Conservation (phyloP, 2,329 filamentous ascomycete genomes). For the Parascedosporium putredinis region DNA sequence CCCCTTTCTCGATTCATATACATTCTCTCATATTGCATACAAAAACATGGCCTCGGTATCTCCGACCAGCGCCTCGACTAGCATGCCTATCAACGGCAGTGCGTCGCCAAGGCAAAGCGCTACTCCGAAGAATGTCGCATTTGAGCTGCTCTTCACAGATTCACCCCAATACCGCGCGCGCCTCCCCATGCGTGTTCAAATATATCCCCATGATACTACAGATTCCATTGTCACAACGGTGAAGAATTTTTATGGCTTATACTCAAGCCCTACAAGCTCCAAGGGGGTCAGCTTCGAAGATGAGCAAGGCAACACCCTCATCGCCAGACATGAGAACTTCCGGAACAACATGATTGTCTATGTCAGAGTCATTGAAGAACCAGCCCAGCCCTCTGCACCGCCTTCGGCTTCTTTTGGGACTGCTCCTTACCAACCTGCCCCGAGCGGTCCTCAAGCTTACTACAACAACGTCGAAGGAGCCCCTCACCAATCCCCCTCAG, state of each 20-base stretch:
- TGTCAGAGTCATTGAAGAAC: constrained; percentile 69
- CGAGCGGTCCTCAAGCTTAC: constrained; percentile 19
- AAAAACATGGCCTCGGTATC: constrained; percentile 38
- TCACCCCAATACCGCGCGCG: constrained; percentile 60
- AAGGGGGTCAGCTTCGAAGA: constrained; percentile 94
- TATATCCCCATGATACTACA: constrained; percentile 90
- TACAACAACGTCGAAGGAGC: constrained; percentile 47
- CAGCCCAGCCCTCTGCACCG: constrained; percentile 42
- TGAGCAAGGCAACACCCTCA: constrained; percentile 76
- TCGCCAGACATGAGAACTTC: constrained; percentile 94
- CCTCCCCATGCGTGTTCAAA: constrained; percentile 77
- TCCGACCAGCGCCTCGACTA: constrained; percentile 25
- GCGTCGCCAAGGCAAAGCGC: constrained; percentile 22
- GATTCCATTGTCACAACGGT: constrained; percentile 97
- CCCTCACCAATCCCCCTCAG: constrained; percentile 32
- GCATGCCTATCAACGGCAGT: constrained; percentile 10
- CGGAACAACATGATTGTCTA: constrained; percentile 85
- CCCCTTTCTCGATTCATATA: not conserved
- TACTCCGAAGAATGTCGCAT: constrained; percentile 64
- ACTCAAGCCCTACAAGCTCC: constrained; percentile 58
- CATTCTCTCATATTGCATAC: constrained; percentile 4
- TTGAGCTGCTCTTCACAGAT: constrained; percentile 62
- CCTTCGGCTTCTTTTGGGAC: constrained; percentile 40
- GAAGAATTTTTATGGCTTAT: constrained; percentile 97
- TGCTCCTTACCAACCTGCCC: constrained; percentile 21